Conservation (phyloP, 73 alveolate genomes). For the Uronychia setigera region DNA sequence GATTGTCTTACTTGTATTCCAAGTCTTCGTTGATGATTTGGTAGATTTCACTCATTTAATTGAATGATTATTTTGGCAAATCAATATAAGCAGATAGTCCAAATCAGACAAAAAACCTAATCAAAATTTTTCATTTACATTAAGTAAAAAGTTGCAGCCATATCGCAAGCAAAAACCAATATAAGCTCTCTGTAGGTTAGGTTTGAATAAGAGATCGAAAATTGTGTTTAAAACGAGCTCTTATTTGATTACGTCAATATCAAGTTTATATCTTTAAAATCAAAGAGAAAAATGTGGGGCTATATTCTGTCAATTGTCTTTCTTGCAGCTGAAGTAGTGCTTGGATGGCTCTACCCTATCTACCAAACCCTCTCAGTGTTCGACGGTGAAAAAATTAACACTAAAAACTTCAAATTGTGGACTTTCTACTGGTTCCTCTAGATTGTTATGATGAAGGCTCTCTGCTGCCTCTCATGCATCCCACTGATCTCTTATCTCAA, state of each 20-base stretch:
- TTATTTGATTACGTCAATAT: not conserved
- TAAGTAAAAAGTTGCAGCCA: no score
- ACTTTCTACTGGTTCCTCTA: not conserved
- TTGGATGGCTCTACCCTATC: not conserved
- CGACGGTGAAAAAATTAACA: not conserved
- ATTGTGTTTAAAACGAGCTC: no score
- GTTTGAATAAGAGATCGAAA: no score
- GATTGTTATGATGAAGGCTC: not conserved
- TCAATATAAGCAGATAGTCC: no score
- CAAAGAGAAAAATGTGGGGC: not conserved
- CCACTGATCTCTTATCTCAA: not conserved
- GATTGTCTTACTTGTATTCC: constrained; percentile 47
- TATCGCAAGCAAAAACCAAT: no score
- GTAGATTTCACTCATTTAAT: constrained; percentile 18
- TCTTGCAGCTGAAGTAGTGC: not conserved
- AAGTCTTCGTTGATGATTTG: constrained; percentile 55
- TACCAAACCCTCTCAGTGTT: not conserved
- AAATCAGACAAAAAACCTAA: no score
- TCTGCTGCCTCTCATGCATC: not conserved
- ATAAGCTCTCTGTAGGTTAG: no score
- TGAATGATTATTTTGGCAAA: not conserved
- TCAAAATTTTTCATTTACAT: no score
- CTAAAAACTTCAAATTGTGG: not conserved
- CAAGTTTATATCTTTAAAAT: not conserved
- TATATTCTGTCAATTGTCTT: not conserved